Percentiles rank a stretch among this genome's conserved stretches.
Conservation (phyloP, 2,329 filamentous ascomycete species). For the Didymellaceae sp. region DNA sequence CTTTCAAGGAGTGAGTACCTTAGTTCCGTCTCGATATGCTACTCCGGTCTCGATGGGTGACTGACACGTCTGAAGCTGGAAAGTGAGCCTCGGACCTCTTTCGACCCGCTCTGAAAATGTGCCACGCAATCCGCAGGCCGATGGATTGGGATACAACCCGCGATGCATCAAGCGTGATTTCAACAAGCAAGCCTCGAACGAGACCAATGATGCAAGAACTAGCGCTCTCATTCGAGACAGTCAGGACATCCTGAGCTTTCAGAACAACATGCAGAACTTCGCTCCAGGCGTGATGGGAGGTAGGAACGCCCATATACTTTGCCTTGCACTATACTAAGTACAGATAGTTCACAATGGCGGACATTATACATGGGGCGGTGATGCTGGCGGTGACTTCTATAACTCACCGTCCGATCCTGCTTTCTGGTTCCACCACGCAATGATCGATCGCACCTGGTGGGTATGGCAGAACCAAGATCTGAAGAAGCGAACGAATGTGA, state of each 20-base stretch:
- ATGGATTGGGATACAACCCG: slow-evolving; percentile 32
- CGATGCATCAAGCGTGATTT: slow-evolving; percentile 45
- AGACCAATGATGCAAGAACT: neutral
- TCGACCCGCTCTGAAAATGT: slow-evolving; percentile 48
- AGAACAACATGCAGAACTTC: neutral
- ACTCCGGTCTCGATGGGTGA: neutral
- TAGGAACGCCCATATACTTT: too few relatives aligned
- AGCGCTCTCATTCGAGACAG: neutral
- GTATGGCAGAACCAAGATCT: slow-evolving; percentile 56
- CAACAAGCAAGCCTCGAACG: slow-evolving; percentile 30
- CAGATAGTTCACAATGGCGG: slow-evolving; percentile 49
- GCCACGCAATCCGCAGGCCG: slow-evolving; percentile 30
- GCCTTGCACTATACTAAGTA: too few relatives aligned
- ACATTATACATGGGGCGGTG: slow-evolving; percentile 52
- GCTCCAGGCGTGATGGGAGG: slow-evolving; percentile 33
- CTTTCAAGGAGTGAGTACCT: slow-evolving; percentile 4
- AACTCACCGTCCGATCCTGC: slow-evolving; percentile 44
- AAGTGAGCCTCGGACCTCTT: slow-evolving; percentile 52
- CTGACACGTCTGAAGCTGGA: slow-evolving; percentile 37
- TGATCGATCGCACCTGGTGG: slow-evolving; percentile 55
- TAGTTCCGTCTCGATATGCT: neutral
- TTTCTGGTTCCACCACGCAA: slow-evolving; percentile 52
- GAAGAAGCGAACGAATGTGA: slow-evolving; percentile 42
- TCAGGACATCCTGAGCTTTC: slow-evolving; percentile 1
- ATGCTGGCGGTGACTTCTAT: slow-evolving; percentile 52